Evolutionary conservation across 768 basidiomycete species (phyloP).

Genomic region (Cystofilobasidium ferigula): DNA sequence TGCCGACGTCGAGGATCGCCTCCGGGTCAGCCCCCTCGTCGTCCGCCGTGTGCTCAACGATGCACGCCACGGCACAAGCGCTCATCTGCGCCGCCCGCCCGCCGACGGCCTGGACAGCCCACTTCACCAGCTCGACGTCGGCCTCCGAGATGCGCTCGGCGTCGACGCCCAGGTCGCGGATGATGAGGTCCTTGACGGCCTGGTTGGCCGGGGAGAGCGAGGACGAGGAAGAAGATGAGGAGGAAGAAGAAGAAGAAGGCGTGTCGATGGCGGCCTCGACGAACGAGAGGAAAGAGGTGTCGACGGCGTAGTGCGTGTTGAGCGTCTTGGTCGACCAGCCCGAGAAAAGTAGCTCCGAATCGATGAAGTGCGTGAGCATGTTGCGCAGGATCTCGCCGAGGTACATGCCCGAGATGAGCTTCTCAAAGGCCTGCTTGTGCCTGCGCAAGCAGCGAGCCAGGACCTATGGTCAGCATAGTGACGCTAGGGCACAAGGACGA

Average conservation of each 20-base stretch:
- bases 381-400: conserved; percentile 87
- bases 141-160: conserved; percentile 45
- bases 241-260: not conserved
- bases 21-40: conserved; percentile 41
- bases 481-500: not conserved
- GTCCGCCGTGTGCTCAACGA: conserved; percentile 72
- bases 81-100: conserved; percentile 72
- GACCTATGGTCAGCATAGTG: too few relatives aligned
- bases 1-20: conserved; percentile 60
- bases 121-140: conserved; percentile 60
- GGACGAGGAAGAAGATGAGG: conserved; percentile 10
- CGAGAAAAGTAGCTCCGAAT: conserved; percentile 58
- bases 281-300: conserved; percentile 81
- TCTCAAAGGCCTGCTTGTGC: conserved; percentile 84
- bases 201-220: conserved; percentile 23
- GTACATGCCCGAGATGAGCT: conserved; percentile 99
- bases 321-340: conserved; percentile 61
- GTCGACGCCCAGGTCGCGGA: conserved; percentile 52
- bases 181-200: conserved; percentile 46
- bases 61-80: conserved; percentile 73
- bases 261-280: conserved; percentile 57
- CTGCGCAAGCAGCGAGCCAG: conserved; percentile 30
- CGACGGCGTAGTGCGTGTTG: conserved; percentile 87
- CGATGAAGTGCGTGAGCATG: conserved; percentile 68
- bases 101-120: conserved; percentile 67